These are phyloP conservation scores for Laguncularia racemosa DNA, from an alignment of 345 rosid species.

Conservation along the genomic window DNA sequence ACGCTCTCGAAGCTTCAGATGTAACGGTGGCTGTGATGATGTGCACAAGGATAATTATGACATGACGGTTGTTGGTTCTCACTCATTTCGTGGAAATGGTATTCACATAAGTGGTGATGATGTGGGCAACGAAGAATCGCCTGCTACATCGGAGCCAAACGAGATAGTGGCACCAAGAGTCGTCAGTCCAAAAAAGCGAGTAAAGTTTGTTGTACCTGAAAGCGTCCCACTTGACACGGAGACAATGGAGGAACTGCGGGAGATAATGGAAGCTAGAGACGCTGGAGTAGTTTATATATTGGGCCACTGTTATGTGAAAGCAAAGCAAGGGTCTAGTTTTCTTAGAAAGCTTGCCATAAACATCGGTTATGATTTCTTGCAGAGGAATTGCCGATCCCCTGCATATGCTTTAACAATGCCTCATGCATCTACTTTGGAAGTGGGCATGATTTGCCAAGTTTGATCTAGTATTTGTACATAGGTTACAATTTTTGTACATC, in stretches of 20 bases:
- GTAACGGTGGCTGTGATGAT: conserved; percentile 13
- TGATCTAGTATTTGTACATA: conserved; percentile 13
- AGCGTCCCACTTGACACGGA: conserved; percentile 48
- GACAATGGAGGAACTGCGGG: conserved; percentile 56
- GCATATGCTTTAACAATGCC: conserved; percentile 45
- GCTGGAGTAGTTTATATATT: conserved; percentile 79
- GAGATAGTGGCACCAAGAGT: conserved; percentile 43
- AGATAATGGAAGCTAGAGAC: conserved; percentile 78
- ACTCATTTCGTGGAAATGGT: conserved; percentile 55
- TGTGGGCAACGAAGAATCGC: conserved; percentile 19
- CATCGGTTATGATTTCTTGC: conserved; percentile 67
- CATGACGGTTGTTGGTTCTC: conserved; percentile 81
- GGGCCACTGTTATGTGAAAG: conserved; percentile 76
- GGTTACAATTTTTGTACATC: neutral
- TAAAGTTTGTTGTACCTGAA: conserved; percentile 66
- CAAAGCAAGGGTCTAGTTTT: conserved; percentile 73
- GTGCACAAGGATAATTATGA: conserved; percentile 27
- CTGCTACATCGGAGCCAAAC: conserved; percentile 44
- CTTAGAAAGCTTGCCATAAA: conserved; percentile 57
- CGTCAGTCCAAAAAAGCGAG: conserved; percentile 42
- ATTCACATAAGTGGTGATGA: conserved; percentile 48
- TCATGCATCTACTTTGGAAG: conserved; percentile 82
- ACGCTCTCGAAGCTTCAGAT: conserved; percentile 37
- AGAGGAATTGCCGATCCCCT: conserved; percentile 64
- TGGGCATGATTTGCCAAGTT: conserved; percentile 83